Percentiles rank a stretch among this genome's conserved stretches.
Conservation (phyloP, 2,329 filamentous ascomycete species). For the Truncatella angustata region DNA sequence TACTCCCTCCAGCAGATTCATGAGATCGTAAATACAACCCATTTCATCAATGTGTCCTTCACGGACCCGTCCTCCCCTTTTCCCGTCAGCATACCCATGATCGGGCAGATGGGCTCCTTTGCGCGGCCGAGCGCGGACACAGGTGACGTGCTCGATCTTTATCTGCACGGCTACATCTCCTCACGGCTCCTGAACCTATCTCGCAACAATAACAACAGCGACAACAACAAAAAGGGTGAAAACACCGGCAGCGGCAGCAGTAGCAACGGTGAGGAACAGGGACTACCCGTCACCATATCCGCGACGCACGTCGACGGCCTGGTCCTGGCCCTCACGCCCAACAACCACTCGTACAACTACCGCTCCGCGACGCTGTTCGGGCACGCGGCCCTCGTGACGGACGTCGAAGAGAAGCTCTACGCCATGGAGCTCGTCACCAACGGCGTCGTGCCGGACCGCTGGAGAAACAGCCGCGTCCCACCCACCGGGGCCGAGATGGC, state of each 20-base stretch:
- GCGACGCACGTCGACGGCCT: constrained; percentile 77
- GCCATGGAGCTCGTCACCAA: constrained; percentile 80
- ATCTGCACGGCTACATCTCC: constrained; percentile 83
- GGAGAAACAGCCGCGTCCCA: constrained; percentile 66
- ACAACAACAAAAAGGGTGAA: neutral
- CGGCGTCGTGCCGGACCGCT: constrained; percentile 66
- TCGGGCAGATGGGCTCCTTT: constrained; percentile 78
- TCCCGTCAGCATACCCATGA: constrained; percentile 79
- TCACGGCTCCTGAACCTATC: constrained; percentile 72
- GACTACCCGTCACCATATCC: constrained; percentile 67
- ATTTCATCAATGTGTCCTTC: constrained; percentile 80
- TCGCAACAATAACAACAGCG: constrained; percentile 23
- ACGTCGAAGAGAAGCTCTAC: constrained; percentile 69
- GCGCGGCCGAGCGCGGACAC: constrained; percentile 56
- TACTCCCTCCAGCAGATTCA: constrained; percentile 76
- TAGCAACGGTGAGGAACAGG: constrained; percentile 27
- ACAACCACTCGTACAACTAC: constrained; percentile 84
- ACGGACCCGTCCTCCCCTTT: constrained; percentile 63
- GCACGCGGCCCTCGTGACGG: constrained; percentile 64
- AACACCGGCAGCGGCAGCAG: constrained; percentile 11
- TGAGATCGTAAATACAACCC: constrained; percentile 69
- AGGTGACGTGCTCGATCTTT: constrained; percentile 68
- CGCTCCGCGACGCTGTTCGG: constrained; percentile 78
- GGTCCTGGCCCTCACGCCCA: constrained; percentile 75
- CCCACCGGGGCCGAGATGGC: constrained; percentile 73